A percentile compares a stretch with the other conserved stretches of the same genome.
These are phyloP conservation scores for Nevesoporus exiguus DNA, from an alignment of 768 basidiomycete species.

Conservation along the genomic window DNA sequence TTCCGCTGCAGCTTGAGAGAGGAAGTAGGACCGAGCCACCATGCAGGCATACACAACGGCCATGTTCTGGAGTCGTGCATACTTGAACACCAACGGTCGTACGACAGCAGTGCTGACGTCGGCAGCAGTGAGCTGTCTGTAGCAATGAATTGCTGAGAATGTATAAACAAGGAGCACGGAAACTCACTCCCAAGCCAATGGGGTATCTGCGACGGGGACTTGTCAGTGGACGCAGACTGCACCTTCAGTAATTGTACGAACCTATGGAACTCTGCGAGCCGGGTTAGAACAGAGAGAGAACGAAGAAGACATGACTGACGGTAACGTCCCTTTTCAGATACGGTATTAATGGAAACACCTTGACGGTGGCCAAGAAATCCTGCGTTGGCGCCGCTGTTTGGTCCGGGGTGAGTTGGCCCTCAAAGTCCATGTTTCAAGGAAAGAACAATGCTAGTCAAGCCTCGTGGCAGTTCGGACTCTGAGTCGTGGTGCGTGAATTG, in stretches of 20 bases:
- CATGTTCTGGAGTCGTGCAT: constrained; percentile 73
- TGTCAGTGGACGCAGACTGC: background rate
- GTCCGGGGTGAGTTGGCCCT: constrained; percentile 29
- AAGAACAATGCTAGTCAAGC: constrained; percentile 3
- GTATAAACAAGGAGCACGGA: background rate
- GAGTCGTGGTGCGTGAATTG: too few species aligned
- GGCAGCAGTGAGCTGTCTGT: constrained; percentile 75
- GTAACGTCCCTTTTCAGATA: constrained; percentile 65
- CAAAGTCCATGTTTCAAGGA: constrained; percentile 33
- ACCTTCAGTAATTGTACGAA: constrained; percentile 7
- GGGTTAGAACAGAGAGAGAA: constrained; percentile 8
- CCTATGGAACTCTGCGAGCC: constrained; percentile 26
- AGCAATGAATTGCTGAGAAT: constrained; percentile 5
- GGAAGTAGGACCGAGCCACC: constrained; percentile 75
- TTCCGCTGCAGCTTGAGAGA: constrained; percentile 62
- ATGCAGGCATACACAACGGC: constrained; percentile 74
- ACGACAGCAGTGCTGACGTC: constrained; percentile 81
- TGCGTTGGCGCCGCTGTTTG: constrained; percentile 51
- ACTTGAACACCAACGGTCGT: constrained; percentile 73
- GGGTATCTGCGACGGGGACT: constrained; percentile 46
- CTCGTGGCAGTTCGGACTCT: constrained; percentile 1
- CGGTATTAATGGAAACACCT: constrained; percentile 80
- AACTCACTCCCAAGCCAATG: constrained; percentile 78
- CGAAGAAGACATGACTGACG: constrained; percentile 42
- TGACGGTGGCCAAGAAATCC: constrained; percentile 57